Conservation (phyloP, 805 yeast genomes). For the Suhomyces sp. region DNA sequence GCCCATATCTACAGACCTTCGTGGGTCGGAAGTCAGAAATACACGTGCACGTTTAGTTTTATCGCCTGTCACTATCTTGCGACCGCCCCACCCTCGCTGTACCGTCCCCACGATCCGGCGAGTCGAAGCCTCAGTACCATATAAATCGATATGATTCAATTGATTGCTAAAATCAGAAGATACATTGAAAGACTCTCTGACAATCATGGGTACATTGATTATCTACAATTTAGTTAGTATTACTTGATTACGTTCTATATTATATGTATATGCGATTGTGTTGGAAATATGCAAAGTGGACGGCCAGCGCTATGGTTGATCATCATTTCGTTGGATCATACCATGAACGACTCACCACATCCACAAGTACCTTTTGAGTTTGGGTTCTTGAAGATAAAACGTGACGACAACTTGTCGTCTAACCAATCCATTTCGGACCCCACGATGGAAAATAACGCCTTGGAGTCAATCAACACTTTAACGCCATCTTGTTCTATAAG, state of each 20-base stretch:
- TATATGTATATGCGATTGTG: too few species aligned
- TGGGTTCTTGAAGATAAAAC: constrained; percentile 92
- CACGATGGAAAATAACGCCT: constrained; percentile 91
- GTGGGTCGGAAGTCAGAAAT: not conserved
- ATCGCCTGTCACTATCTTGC: too few species aligned
- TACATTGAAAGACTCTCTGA: too few species aligned
- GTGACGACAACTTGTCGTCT: constrained; percentile 83
- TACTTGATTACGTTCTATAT: too few species aligned
- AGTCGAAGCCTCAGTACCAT: too few species aligned
- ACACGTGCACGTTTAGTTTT: not conserved
- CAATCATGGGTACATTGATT: too few species aligned
- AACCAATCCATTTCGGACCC: constrained; percentile 99
- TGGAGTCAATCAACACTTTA: constrained; percentile 88
- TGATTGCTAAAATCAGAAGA: too few species aligned
- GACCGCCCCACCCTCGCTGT: not conserved
- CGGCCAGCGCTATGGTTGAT: not conserved
- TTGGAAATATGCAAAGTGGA: not conserved
- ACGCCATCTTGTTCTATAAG: constrained; percentile 91
- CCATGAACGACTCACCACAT: constrained; percentile 98
- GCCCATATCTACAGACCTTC: not conserved
- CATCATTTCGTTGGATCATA: constrained; percentile 41
- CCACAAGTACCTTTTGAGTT: constrained; percentile 98
- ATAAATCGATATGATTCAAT: too few species aligned
- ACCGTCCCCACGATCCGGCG: not conserved
- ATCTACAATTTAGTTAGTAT: too few species aligned